Base-by-base conservation (phyloP, 163 green algal species). In the Scenedesmus sp. region DNA sequence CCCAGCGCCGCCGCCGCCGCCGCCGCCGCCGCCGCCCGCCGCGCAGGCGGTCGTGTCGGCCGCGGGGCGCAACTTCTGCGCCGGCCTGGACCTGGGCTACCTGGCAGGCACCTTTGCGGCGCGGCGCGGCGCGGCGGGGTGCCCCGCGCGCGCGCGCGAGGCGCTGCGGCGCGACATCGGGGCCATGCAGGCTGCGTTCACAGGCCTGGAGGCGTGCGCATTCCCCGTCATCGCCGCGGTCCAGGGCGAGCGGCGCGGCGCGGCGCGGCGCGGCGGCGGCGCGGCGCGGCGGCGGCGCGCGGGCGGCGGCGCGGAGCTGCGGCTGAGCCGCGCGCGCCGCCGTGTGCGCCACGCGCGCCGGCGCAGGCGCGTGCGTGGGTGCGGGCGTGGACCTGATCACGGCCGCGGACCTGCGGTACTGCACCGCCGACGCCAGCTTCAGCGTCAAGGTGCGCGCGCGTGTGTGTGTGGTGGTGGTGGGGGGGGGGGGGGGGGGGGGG, bases 321-420 rank as follows among this genome's bases (percentile, higher is more conserved):
- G 15, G 20, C 15, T 39, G 2, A 29, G 34, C n/a, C 18, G 6
- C 6, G 10, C 13, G 15, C 39, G 53, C 60, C 26, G 20, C 26
- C 15, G 51, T 33, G 31, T 54, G 36, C 34, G n/a, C n/a, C n/a
- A n/a, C n/a, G n/a, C n/a, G 11, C 53, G 18, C 45, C 31, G 50
- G 28, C 44, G 31, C 83, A 91, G 89, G 93, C 26, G 85, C 86
- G 29, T 99, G 95, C 84, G 75, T 97, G 10, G 95, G 95, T 29
- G 94, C 85, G 13, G 95, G 94, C 1, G 74, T 99, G 13, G 95
- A 99, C 83, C 74, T 98, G 2, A 80, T 94, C 42, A 93, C 93
- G 2, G 95, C 95, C 9, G 94, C 86, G 58, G 95, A 99, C 86
- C 84, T 99, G 17, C 84, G 95, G 2, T 84, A 94, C 53, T 93